Percentiles rank a stretch among this genome's conserved stretches.
These are phyloP conservation scores for Collybia mongolica DNA, from an alignment of 768 basidiomycete genomes.

Conservation along the genomic window DNA sequence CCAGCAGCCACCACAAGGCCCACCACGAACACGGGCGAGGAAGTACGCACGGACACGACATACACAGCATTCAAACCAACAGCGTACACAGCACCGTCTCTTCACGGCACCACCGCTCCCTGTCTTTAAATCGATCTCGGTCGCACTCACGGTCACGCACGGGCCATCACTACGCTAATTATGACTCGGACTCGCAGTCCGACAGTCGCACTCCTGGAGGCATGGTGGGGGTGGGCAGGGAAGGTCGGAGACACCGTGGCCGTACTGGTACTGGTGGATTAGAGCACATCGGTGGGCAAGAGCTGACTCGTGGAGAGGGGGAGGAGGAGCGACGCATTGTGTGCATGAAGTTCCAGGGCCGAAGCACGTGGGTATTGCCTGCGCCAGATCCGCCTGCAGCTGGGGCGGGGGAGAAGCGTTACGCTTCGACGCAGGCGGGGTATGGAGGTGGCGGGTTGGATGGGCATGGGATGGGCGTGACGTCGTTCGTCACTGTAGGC, in stretches of 20 bases:
- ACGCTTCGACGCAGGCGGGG: no score
- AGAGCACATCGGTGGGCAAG: no score
- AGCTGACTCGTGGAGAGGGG: no score
- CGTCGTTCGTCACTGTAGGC: slow-evolving; percentile 8
- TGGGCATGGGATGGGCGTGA: slow-evolving; percentile 3
- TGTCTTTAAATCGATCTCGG: background rate
- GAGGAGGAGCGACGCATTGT: no score
- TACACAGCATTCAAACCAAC: background rate
- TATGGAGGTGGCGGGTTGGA: slow-evolving; percentile 5
- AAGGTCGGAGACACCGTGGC: no score
- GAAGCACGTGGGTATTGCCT: no score
- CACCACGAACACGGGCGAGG: background rate
- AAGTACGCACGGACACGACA: no score
- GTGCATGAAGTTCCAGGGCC: no score
- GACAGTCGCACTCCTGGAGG: background rate
- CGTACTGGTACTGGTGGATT: no score
- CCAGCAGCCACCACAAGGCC: background rate
- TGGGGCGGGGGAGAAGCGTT: no score
- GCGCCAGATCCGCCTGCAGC: no score
- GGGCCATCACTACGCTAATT: background rate
- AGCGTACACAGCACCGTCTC: background rate
- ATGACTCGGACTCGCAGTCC: background rate
- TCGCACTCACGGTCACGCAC: background rate
- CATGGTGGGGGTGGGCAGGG: no score
- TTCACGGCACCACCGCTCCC: background rate